Base-by-base conservation (phyloP, 2,329 filamentous ascomycete species). In the Tolypocladium nubicola region DNA sequence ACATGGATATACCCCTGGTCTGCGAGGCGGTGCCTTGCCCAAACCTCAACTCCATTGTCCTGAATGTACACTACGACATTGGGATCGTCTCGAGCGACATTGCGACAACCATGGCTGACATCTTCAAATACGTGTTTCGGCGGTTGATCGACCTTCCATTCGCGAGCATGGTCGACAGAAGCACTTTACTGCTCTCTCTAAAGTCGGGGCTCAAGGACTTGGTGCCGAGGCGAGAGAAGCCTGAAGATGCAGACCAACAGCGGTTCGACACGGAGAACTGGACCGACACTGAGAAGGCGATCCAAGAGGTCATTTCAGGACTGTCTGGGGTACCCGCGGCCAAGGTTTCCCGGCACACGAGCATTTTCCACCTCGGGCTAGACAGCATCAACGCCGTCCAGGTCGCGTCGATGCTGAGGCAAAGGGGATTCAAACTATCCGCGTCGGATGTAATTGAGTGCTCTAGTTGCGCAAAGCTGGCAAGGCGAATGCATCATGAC, bases 381-480 rank as follows among this genome's bases (percentile, higher is more conserved):
- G 92, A 97, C 70, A 97, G 92, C 67, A 94, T 97, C 65, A 92
- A 88, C 59, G 89, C 90, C 0, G 80, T 86, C 6, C 91, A 96
- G 65, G 77, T 96, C 11, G 89, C 90, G 0, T 79, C 83, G 1
- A 73, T 79, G 33, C 75, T 97, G 19, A 83, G 87, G 21, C 80
- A 77, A 43, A 65, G 78, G 21, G 85, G 84, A 0, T 74, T 84
- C 43, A 65, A 69, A 1, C 71, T 91, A 0, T 83, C 84, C 1
- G 85, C 88, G 0, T 81, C 84, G 1, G 89, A 96, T 68, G 84
- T 97, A 16, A 80, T 97, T 56, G 85, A 88, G 64, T 77, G 77
- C 57, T 76, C 79, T 0, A 82, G 70, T 53, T 77, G 73, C 61
- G 71, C 72, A 4, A 71, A 65, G 16, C 67, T 79, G 26, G 72